Percentiles rank a stretch among this genome's conserved stretches.
Evolutionary conservation across 805 yeast species (phyloP).

Genomic region (Yarrowia phangngaensis): DNA sequence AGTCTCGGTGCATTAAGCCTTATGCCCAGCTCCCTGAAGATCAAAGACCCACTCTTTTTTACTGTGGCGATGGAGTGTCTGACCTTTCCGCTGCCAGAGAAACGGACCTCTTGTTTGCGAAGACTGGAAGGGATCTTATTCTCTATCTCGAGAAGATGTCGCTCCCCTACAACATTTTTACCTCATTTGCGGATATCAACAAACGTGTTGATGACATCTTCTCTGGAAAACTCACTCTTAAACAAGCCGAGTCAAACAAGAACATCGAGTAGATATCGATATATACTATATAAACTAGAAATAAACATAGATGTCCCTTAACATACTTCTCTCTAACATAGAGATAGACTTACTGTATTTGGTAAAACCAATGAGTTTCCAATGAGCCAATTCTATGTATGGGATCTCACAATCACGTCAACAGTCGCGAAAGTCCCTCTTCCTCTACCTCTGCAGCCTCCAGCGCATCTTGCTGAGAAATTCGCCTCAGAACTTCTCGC

Average conservation of each 20-base stretch:
- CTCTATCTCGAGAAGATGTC: conserved; percentile 74
- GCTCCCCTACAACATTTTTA: conserved; percentile 82
- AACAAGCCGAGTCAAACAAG: conserved; percentile 26
- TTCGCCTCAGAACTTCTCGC: conserved; percentile 69
- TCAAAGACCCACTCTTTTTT: conserved; percentile 65
- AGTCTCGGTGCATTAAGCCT: conserved; percentile 69
- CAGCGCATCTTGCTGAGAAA: conserved; percentile 80
- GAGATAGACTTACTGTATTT: no score
- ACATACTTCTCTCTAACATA: no score
- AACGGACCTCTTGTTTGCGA: conserved; percentile 89
- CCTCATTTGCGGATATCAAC: conserved; percentile 69
- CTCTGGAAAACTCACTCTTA: conserved; percentile 40
- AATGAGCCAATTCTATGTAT: background rate
- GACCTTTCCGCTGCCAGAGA: conserved; percentile 94
- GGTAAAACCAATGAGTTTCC: no score
- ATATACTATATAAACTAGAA: conserved; percentile 1
- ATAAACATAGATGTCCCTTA: no score
- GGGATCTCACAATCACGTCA: conserved; percentile 25
- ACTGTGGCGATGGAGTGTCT: conserved; percentile 97
- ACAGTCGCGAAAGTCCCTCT: conserved; percentile 36
- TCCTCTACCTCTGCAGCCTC: conserved; percentile 70
- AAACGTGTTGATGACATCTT: conserved; percentile 54
- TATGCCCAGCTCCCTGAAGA: conserved; percentile 40
- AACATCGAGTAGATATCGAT: conserved; percentile 6
- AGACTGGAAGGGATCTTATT: conserved; percentile 84